phyloP scores from a whole-genome alignment of 768 basidiomycete species.

The Pisolithus orientalis region DNA sequence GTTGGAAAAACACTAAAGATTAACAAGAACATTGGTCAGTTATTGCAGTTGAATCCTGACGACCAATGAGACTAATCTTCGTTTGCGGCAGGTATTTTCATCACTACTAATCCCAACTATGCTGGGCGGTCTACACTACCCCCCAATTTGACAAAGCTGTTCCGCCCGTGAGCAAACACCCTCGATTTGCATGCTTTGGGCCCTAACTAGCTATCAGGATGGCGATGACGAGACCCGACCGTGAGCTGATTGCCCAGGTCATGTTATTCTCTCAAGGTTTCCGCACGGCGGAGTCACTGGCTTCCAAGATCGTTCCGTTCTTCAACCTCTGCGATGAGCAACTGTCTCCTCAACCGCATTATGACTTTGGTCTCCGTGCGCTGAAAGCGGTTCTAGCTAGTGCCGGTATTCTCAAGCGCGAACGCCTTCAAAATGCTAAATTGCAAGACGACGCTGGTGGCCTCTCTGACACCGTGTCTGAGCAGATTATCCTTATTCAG shows the following conservation, averaged over 20 bases:
- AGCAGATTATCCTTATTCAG: conserved; percentile 96
- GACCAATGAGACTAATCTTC: neutral
- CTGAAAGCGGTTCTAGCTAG: conserved; percentile 94
- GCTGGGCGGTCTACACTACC: conserved; percentile 92
- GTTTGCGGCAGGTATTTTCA: conserved; percentile 74
- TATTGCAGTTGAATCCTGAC: neutral
- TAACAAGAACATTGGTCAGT: conserved; percentile 84
- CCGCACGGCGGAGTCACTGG: conserved; percentile 94
- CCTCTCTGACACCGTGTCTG: conserved; percentile 69
- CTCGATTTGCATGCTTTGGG: conserved; percentile 3
- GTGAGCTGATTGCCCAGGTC: conserved; percentile 98
- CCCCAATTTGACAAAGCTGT: conserved; percentile 85
- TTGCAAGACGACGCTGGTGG: conserved; percentile 40
- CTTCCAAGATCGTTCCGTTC: conserved; percentile 97
- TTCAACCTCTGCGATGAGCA: conserved; percentile 99
- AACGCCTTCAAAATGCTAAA: conserved; percentile 54
- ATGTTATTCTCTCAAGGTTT: conserved; percentile 99
- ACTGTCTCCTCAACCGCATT: conserved; percentile 94
- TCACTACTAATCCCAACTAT: conserved; percentile 98
- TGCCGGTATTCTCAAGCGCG: conserved; percentile 96
- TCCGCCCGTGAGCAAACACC: conserved; percentile 69
- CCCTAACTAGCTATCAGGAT: conserved; percentile 47
- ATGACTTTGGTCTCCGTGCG: conserved; percentile 97
- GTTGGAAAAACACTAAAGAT: conserved; percentile 92
- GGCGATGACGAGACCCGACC: conserved; percentile 98